phyloP scores from a whole-genome alignment of 2,329 filamentous ascomycete genomes.

The Verticillium isaacii region DNA sequence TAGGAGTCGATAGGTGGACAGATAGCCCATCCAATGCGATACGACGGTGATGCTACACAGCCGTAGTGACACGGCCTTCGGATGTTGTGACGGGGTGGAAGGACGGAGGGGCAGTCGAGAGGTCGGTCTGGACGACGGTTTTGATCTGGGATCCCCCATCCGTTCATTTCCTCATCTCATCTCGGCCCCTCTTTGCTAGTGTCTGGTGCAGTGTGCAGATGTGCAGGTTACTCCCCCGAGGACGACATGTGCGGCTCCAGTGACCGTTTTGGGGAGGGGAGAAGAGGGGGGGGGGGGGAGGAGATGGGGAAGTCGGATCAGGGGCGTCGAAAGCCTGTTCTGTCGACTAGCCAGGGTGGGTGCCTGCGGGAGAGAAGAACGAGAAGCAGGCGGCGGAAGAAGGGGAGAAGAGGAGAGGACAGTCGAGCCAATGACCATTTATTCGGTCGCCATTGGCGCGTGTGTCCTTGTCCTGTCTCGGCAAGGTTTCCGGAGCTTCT shows the following conservation, averaged over 20 bases:
- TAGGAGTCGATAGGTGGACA: background rate
- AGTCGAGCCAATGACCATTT: background rate
- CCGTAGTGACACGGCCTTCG: background rate
- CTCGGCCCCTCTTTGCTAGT: background rate
- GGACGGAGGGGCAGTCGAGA: background rate
- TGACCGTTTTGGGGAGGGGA: background rate
- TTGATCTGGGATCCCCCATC: background rate
- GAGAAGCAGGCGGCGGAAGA: background rate
- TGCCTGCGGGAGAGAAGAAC: background rate
- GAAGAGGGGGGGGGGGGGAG: no score
- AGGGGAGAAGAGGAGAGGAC: background rate
- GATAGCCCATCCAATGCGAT: background rate
- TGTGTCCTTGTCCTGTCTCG: background rate
- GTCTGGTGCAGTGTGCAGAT: background rate
- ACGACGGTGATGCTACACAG: background rate
- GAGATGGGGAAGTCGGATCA: background rate
- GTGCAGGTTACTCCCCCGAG: background rate
- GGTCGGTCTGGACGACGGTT: background rate
- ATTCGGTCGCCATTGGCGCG: background rate
- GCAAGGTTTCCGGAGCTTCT: background rate
- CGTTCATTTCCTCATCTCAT: background rate
- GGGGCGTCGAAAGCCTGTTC: background rate
- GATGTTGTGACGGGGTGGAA: background rate
- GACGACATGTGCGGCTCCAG: background rate
- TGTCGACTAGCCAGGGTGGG: background rate